Percentiles rank a stretch among this genome's conserved stretches.
Conservation (phyloP, 2,329 filamentous ascomycete genomes). For the Xylariales sp. region DNA sequence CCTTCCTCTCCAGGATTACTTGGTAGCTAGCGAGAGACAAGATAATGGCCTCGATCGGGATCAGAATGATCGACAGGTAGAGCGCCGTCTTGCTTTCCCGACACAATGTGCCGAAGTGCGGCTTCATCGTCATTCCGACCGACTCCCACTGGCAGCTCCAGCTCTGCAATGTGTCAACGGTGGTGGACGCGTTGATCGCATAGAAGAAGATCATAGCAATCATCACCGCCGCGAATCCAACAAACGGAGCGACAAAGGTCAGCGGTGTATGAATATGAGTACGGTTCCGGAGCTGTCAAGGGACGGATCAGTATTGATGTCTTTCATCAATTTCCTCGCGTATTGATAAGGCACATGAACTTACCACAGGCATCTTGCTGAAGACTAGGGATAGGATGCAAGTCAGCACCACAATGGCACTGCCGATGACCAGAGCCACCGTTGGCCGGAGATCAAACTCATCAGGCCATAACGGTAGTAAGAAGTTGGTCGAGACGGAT, state of each 20-base stretch:
- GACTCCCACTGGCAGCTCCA: constrained; percentile 59
- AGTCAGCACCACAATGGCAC: constrained; percentile 43
- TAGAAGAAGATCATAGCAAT: constrained; percentile 55
- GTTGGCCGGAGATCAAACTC: constrained; percentile 54
- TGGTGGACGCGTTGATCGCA: constrained; percentile 46
- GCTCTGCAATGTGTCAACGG: constrained; percentile 51
- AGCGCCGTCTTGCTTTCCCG: constrained; percentile 49
- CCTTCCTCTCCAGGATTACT: constrained; percentile 39
- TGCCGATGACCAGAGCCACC: constrained; percentile 48
- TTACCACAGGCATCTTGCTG: constrained; percentile 46
- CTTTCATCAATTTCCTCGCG: neutral
- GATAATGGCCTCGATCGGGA: constrained; percentile 50
- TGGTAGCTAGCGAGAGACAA: constrained; percentile 43
- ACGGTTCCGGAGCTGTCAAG: constrained; percentile 34
- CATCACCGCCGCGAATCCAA: constrained; percentile 42
- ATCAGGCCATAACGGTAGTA: constrained; percentile 54
- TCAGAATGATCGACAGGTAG: constrained; percentile 50
- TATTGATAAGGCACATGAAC: constrained; percentile 20
- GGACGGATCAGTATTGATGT: neutral
- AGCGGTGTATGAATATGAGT: constrained; percentile 29
- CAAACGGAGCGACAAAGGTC: constrained; percentile 34
- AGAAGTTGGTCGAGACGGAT: constrained; percentile 39
- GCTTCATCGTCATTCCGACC: constrained; percentile 46
- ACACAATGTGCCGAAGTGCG: constrained; percentile 54
- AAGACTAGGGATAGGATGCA: constrained; percentile 44